These are phyloP conservation scores for Backusella sp. DNA, from an alignment of 192 early-diverging fungal species.

Conservation along the genomic window DNA sequence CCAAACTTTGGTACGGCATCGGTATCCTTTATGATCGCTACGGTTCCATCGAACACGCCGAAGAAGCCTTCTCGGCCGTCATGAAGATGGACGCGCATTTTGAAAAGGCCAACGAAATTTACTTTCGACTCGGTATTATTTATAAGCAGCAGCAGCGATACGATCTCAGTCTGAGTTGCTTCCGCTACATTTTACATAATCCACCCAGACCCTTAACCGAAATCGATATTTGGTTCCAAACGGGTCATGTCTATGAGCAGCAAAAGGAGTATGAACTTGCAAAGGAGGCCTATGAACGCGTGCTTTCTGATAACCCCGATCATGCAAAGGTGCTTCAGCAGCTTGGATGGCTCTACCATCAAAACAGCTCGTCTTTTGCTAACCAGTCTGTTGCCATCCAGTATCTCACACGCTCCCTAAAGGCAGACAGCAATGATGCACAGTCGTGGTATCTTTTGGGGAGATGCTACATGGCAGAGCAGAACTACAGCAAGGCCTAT, in stretches of 20 bases:
- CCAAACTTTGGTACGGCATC: conserved; percentile 98
- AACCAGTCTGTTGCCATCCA: conserved; percentile 84
- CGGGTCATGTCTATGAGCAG: conserved; percentile 95
- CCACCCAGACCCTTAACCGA: conserved; percentile 92
- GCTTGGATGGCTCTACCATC: conserved; percentile 94
- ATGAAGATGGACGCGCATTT: conserved; percentile 95
- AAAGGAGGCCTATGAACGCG: conserved; percentile 90
- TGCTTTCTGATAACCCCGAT: conserved; percentile 83
- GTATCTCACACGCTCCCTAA: conserved; percentile 81
- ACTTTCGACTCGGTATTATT: conserved; percentile 96
- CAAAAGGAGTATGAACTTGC: conserved; percentile 82
- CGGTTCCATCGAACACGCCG: conserved; percentile 94
- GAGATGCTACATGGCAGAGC: conserved; percentile 94
- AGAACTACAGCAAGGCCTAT: conserved; percentile 93
- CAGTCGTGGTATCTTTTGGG: conserved; percentile 96
- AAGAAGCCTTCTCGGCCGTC: conserved; percentile 93
- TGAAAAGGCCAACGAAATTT: conserved; percentile 97
- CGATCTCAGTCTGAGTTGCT: conserved; percentile 78
- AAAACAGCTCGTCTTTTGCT: conserved; percentile 74
- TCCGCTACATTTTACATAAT: conserved; percentile 81
- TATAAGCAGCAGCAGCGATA: conserved; percentile 92
- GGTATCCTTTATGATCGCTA: conserved; percentile 98
- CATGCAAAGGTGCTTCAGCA: conserved; percentile 97
- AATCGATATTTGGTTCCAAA: conserved; percentile 97
- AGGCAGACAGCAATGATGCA: conserved; percentile 82